Base-by-base conservation (phyloP, 148 eudicot species). In the Talinum fruticosum region DNA sequence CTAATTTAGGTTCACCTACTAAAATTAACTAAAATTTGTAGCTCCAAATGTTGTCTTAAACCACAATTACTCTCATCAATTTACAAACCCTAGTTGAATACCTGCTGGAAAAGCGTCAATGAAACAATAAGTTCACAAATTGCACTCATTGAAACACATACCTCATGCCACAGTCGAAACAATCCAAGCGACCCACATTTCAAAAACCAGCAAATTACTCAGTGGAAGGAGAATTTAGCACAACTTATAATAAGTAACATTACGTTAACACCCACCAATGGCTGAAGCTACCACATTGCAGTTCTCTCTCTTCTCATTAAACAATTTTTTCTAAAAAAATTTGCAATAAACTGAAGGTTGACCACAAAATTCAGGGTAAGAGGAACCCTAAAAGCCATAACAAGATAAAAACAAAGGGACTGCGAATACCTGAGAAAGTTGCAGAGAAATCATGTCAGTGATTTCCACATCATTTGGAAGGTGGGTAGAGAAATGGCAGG, bases 311-410 rank as follows among this genome's bases (percentile, higher is more conserved):
- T 69, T 35, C 34, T n/a, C 16, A 0, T 23, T 32, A 36, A 15
- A 13, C 7, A 37, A 30, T 0, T 53, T 10, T n/a, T n/a, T n/a
- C n/a, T n/a, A n/a, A 59, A 13, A 59, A 13, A 21, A 18, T 16
- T 28, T 23, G 0, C 19, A 6, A 5, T 19, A 12, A 38, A 54
- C 21, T n/a, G 13, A 29, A 78, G 21, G 15, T 23, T 62, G 24
- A 78, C 23, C 62, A 32, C 59, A 72, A 37, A 54, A 61, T 72
- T 62, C 33, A 65, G 36, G 59, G 41, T 7, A 26, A 45, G 30
- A 41, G 24, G 64, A 72, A 72, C 64, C 76, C 65, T 72, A 66
- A 79, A 74, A 61, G 33, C 67, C 71, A 26, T 33, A 15, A 66
- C 14, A 65, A 12, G 18, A 45, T 12, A 32, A 36, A n/a, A 2